A percentile compares a stretch with the other conserved stretches of the same genome.
Conservation (phyloP, 2,329 filamentous ascomycete species). For the Nannizzia gypsea region DNA sequence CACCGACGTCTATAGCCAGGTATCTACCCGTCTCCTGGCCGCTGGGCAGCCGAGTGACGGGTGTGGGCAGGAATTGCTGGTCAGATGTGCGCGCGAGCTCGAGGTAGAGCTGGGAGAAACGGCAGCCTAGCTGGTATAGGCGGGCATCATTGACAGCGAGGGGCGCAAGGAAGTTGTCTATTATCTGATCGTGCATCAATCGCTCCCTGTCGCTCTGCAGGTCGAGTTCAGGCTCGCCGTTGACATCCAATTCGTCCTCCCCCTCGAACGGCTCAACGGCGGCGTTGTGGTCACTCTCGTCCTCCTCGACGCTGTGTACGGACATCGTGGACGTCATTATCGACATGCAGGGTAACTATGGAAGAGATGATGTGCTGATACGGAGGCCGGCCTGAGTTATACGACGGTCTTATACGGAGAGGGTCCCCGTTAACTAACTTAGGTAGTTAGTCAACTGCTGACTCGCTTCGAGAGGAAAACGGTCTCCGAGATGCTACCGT, state of each 20-base stretch:
- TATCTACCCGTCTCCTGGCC: slow-evolving; percentile 45
- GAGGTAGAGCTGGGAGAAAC: slow-evolving; percentile 35
- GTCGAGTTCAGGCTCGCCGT: neutral
- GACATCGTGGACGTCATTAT: slow-evolving; percentile 7
- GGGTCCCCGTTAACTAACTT: neutral
- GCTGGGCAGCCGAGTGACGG: slow-evolving; percentile 36
- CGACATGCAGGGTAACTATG: too few species aligned
- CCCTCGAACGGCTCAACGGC: slow-evolving; percentile 19
- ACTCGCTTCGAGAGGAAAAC: neutral
- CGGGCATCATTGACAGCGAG: slow-evolving; percentile 31
- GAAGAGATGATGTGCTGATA: too few species aligned
- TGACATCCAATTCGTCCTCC: slow-evolving; percentile 19
- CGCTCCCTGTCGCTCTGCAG: slow-evolving; percentile 16
- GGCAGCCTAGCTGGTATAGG: slow-evolving; percentile 36
- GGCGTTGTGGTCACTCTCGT: slow-evolving; percentile 5
- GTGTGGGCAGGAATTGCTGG: slow-evolving; percentile 38
- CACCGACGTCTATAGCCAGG: slow-evolving; percentile 46
- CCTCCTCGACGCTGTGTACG: slow-evolving; percentile 3
- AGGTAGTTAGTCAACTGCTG: neutral
- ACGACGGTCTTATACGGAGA: neutral
- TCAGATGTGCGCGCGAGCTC: slow-evolving; percentile 35
- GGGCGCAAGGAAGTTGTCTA: slow-evolving; percentile 33
- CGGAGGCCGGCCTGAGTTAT: too few species aligned
- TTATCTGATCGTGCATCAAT: slow-evolving; percentile 23
- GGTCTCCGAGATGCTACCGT: neutral